Evolutionary conservation across 169 alveolate genomes (phyloP).

Genomic region (Plasmodium falciparum): DNA sequence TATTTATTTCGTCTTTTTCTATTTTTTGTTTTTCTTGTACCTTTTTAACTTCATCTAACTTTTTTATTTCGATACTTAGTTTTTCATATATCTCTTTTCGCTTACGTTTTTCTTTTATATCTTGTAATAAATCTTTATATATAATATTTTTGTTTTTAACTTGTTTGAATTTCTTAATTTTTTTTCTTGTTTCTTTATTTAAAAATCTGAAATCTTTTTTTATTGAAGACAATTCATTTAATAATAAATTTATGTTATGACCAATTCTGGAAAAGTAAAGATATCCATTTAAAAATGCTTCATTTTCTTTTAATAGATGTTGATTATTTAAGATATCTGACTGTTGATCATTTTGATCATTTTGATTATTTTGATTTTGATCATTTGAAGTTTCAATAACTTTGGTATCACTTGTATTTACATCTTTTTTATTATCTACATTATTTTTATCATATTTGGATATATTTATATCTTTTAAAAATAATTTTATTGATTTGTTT

Average conservation of each 20-base stretch:
- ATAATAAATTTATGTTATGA: conserved; percentile 44
- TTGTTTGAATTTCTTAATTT: conserved; percentile 25
- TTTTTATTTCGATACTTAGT: conserved; percentile 33
- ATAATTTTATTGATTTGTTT: conserved; percentile 55
- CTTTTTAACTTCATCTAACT: conserved; percentile 50
- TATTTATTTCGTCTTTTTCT: conserved; percentile 39
- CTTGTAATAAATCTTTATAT: conserved; percentile 26
- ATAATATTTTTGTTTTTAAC: conserved; percentile 61
- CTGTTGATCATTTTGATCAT: neutral
- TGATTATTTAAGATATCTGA: neutral
- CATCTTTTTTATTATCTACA: neutral
- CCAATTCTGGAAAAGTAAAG: conserved; percentile 37
- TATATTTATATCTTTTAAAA: conserved; percentile 24
- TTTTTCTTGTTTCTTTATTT: conserved; percentile 40
- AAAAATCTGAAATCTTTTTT: conserved; percentile 42
- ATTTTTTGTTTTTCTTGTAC: conserved; percentile 41
- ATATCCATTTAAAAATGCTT: conserved; percentile 61
- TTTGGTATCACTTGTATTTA: neutral
- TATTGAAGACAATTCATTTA: conserved; percentile 43
- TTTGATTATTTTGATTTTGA: neutral
- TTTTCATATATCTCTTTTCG: conserved; percentile 64
- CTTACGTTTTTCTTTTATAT: conserved; percentile 42
- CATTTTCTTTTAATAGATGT: conserved; percentile 18
- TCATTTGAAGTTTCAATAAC: neutral
- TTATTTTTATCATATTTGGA: neutral